Conservation (phyloP, 371 early-diverging fungal species). For the Cokeromyces recurvatus region DNA sequence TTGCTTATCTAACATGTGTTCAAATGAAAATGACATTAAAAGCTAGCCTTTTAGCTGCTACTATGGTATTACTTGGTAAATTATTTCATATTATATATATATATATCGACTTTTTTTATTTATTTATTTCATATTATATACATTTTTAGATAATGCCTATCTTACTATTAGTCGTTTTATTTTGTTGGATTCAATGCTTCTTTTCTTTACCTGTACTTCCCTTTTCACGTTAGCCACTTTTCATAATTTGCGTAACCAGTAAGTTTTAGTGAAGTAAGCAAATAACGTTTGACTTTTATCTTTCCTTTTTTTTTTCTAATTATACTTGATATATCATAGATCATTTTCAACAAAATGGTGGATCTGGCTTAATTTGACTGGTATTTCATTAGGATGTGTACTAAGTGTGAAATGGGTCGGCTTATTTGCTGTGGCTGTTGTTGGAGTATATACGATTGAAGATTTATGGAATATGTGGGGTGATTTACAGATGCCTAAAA, state of each 20-base stretch:
- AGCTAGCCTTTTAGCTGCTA: slow-evolving; percentile 68
- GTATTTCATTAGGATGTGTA: slow-evolving; percentile 88
- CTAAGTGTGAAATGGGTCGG: slow-evolving; percentile 99
- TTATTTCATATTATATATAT: background rate
- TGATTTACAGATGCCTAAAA: slow-evolving; percentile 72
- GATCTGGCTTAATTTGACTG: slow-evolving; percentile 84
- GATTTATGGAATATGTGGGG: slow-evolving; percentile 94
- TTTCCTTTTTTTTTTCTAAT: too few relatives aligned
- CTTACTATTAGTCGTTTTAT: slow-evolving; percentile 93
- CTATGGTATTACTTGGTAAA: slow-evolving; percentile 78
- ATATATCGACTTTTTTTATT: background rate
- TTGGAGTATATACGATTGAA: slow-evolving; percentile 93
- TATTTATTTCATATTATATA: too few relatives aligned
- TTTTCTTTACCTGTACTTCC: slow-evolving; percentile 89
- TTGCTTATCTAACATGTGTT: slow-evolving; percentile 88
- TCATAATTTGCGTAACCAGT: slow-evolving; percentile 67
- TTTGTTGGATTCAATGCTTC: slow-evolving; percentile 96
- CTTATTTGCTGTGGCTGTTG: slow-evolving; percentile 90
- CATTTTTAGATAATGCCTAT: slow-evolving; percentile 72
- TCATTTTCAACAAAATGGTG: slow-evolving; percentile 87
- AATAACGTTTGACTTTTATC: too few relatives aligned
- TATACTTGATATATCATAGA: too few relatives aligned
- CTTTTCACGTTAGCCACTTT: slow-evolving; percentile 75
- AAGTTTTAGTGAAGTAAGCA: too few relatives aligned
- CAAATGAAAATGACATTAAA: slow-evolving; percentile 68